Percentiles rank a stretch among this genome's conserved stretches.
Evolutionary conservation across 495 filamentous ascomycete species (phyloP).

Genomic region (Aspergillus wentii): DNA sequence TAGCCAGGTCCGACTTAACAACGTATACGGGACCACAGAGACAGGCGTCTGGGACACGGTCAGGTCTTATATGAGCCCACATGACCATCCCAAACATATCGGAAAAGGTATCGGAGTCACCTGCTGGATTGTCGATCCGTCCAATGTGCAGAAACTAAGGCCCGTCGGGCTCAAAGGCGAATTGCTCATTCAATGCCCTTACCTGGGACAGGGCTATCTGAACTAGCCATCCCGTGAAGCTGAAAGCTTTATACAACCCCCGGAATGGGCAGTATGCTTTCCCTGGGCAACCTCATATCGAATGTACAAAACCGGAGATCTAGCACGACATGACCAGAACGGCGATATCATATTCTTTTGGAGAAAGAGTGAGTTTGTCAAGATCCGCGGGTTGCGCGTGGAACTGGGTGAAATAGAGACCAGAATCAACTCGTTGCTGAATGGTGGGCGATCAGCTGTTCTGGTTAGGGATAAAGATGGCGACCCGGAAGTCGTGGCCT

Average conservation of each 20-base stretch:
- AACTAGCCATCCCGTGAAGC: no score
- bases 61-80: conserved; percentile 6
- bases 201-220: not conserved
- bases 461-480: not conserved
- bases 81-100: conserved; percentile 6
- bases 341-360: conserved; percentile 35
- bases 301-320: no score
- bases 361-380: conserved; percentile 36
- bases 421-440: no score
- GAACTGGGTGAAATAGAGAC: conserved; percentile 37
- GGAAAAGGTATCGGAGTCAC: conserved; percentile 1
- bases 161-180: conserved; percentile 2
- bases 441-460: no score
- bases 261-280: no score
- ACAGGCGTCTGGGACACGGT: conserved; percentile 6
- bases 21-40: conserved; percentile 49
- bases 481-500: not conserved
- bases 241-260: no score
- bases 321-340: conserved; percentile 7
- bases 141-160: not conserved
- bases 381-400: conserved; percentile 33
- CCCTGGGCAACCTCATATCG: no score
- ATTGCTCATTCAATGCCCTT: conserved; percentile 1
- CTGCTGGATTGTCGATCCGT: conserved; percentile 3
- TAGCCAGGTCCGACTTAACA: conserved; percentile 33